Conservation (phyloP, 2,329 filamentous ascomycete species). For the Cordyceps pruinosa region DNA sequence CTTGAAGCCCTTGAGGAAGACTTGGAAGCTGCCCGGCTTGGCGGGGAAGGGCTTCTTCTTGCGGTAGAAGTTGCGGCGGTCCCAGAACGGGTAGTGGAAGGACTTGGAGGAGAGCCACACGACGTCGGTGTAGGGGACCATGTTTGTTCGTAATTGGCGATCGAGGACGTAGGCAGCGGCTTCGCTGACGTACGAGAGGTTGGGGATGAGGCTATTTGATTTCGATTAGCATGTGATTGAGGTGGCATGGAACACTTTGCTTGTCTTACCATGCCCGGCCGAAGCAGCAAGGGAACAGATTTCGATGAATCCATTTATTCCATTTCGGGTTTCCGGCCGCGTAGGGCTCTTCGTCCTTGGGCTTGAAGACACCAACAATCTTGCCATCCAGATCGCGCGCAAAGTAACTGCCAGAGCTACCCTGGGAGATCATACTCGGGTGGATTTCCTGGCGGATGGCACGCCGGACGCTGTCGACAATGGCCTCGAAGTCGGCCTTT, state of each 20-base stretch:
- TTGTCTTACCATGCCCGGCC: slow-evolving; percentile 69
- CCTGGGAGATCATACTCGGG: slow-evolving; percentile 92
- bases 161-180: slow-evolving; percentile 95
- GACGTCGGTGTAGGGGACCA: slow-evolving; percentile 95
- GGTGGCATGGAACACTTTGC: not conserved
- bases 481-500: slow-evolving; percentile 73
- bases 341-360: slow-evolving; percentile 97
- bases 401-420: slow-evolving; percentile 97
- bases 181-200: slow-evolving; percentile 95
- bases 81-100: slow-evolving; percentile 98
- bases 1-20: slow-evolving; percentile 94
- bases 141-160: slow-evolving; percentile 76
- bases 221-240: slow-evolving; percentile 14
- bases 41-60: slow-evolving; percentile 81
- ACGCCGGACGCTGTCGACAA: slow-evolving; percentile 81
- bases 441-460: slow-evolving; percentile 90
- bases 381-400: slow-evolving; percentile 86
- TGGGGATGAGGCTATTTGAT: slow-evolving; percentile 71
- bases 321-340: slow-evolving; percentile 96
- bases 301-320: slow-evolving; percentile 99
- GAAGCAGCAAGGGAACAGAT: slow-evolving; percentile 95
- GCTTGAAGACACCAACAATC: slow-evolving; percentile 96
- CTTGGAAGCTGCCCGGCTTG: slow-evolving; percentile 93
- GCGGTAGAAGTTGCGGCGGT: slow-evolving; percentile 77
- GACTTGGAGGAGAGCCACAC: slow-evolving; percentile 92